A percentile compares a stretch with the other conserved stretches of the same genome.
Evolutionary conservation across 2,329 filamentous ascomycete species (phyloP).

Genomic region (Arthrobotrys conoides): DNA sequence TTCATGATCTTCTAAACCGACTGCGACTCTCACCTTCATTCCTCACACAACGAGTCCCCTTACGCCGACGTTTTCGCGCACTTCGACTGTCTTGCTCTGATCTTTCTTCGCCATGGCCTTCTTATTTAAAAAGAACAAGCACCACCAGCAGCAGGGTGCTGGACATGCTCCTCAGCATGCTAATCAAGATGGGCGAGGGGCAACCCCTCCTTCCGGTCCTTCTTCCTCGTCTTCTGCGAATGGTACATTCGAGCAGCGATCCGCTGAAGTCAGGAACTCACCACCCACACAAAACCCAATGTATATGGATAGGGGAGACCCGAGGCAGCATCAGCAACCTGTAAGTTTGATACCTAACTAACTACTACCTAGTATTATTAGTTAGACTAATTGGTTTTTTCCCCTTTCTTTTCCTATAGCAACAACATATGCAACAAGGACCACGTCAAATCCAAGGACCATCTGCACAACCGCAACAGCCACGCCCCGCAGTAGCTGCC

Average conservation of each 20-base stretch:
- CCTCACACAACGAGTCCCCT: slow-evolving; percentile 30
- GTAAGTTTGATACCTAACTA: slow-evolving; percentile 21
- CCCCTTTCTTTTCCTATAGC: too few species aligned
- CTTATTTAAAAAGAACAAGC: slow-evolving; percentile 60
- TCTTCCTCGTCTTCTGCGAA: slow-evolving; percentile 55
- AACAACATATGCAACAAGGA: slow-evolving; percentile 14
- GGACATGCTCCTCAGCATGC: slow-evolving; percentile 31
- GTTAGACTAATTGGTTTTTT: not conserved
- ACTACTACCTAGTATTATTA: too few species aligned
- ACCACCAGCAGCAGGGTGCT: slow-evolving; percentile 45
- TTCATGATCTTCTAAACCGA: slow-evolving; percentile 8
- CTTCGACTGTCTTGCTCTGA: not conserved
- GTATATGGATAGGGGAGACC: slow-evolving; percentile 54
- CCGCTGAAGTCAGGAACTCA: slow-evolving; percentile 42
- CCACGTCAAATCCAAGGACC: slow-evolving; percentile 1
- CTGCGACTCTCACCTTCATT: slow-evolving; percentile 5
- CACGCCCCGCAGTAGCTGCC: slow-evolving; percentile 46
- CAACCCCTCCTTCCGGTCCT: slow-evolving; percentile 51
- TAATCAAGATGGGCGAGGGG: slow-evolving; percentile 53
- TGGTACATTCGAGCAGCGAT: slow-evolving; percentile 46
- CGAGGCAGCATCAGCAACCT: slow-evolving; percentile 49
- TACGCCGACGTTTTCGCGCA: slow-evolving; percentile 18
- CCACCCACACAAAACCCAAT: slow-evolving; percentile 48
- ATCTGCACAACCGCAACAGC: slow-evolving; percentile 25
- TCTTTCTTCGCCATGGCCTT: slow-evolving; percentile 43